Percentiles rank a stretch among this genome's conserved stretches.
phyloP scores from a whole-genome alignment of 192 early-diverging fungal genomes.

The Coemansia sp. region DNA sequence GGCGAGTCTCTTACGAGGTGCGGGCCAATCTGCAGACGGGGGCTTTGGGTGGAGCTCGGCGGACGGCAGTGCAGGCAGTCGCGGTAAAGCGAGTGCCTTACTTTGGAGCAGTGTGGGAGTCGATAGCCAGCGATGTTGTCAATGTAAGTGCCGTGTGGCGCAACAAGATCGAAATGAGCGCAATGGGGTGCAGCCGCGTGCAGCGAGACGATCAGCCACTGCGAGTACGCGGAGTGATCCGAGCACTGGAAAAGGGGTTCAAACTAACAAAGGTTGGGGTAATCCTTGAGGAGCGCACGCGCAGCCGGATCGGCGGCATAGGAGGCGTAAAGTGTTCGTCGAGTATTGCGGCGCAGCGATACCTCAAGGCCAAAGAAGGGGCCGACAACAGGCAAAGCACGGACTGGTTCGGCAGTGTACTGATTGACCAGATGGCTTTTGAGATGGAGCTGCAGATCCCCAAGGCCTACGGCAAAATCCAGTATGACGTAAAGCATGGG shows the following conservation, averaged over 20 bases:
- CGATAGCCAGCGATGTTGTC: conserved; percentile 41
- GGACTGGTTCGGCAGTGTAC: conserved; percentile 25
- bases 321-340: conserved; percentile 27
- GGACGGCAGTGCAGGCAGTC: conserved; percentile 22
- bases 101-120: conserved; percentile 43
- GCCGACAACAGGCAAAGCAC: neutral
- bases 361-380: conserved; percentile 23
- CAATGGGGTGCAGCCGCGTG: conserved; percentile 48
- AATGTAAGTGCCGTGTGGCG: conserved; percentile 49
- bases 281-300: conserved; percentile 50
- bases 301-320: conserved; percentile 13
- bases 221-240: conserved; percentile 36
- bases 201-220: conserved; percentile 43
- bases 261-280: conserved; percentile 42
- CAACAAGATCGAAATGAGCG: conserved; percentile 48
- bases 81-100: conserved; percentile 50
- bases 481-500: conserved; percentile 50
- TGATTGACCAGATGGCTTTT: conserved; percentile 49
- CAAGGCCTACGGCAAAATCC: conserved; percentile 45
- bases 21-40: conserved; percentile 22
- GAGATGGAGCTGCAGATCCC: conserved; percentile 50
- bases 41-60: conserved; percentile 16
- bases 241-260: conserved; percentile 49
- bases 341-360: conserved; percentile 29
- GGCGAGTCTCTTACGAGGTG: conserved; percentile 43